Evolutionary conservation across 192 early-diverging fungal genomes (phyloP), one percentile per base, ranked within the genome.

Genomic region (Piromyces finnis): DNA sequence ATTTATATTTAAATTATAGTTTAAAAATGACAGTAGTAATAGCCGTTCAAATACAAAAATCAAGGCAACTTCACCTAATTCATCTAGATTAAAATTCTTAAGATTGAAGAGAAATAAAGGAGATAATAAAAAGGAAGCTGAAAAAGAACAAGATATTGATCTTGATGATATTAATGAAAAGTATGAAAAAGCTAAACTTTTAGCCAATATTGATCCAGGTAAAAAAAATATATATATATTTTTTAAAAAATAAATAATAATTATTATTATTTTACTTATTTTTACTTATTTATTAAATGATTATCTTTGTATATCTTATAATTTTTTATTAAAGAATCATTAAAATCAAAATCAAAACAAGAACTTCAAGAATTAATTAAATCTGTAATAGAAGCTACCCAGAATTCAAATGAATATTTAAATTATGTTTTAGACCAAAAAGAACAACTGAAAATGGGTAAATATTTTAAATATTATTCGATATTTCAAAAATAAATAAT

Each of bases 341-440:
- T 51, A 51, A 51, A 51, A 51, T 14, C 41, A 51, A 88, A 87
- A 77, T 37, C 84, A 12, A 82, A 37, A 26, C 84, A 30, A 27
- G 87, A 89, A 77, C 79, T 90, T 16, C 27, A 39, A 7, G 81
- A 85, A 5, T 79, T 89, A 16, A 77, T 88, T 13, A 77, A 77
- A 30, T 27, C 5, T 1, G 83, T 90, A 22, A 82, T 82, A 22
- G 59, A 39, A n/a, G 32, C 51, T 13, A 85, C 85, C 14, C 79
- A 83, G 30, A 85, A 85, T 77, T 84, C 88, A 82, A 88, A 90
- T 80, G 88, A 88, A 36, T 88, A 90, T 78, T 84, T 85, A 5
- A 90, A 90, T 79, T 85, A 85, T 77, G 89, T 87, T 85, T 81
- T 90, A 12, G 89, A 90, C 78, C 77, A 87, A 30, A 89, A 89